phyloP scores from a whole-genome alignment of 2,329 filamentous ascomycete species.

The Aureobasidium sp. region DNA sequence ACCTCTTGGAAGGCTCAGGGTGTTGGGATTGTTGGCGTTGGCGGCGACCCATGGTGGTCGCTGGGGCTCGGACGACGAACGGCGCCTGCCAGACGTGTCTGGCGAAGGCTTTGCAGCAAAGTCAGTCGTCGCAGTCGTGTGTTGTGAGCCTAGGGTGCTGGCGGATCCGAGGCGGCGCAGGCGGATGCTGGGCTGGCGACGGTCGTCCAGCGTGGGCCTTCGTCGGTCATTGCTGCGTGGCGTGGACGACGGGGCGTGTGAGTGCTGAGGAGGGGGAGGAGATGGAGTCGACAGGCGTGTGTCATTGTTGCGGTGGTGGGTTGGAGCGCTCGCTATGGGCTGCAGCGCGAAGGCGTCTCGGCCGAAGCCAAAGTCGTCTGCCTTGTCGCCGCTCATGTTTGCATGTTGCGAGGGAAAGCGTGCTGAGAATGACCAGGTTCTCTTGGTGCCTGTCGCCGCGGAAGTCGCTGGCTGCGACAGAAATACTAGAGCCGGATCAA shows the following conservation, averaged over 20 bases:
- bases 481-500: not conserved
- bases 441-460: not conserved
- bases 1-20: not conserved
- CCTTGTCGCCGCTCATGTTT: not conserved
- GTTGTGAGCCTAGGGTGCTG: not conserved
- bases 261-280: not conserved
- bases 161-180: constrained; percentile 10
- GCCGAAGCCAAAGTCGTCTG: not conserved
- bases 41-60: not conserved
- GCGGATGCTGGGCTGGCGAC: constrained; percentile 12
- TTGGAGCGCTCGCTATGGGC: not conserved
- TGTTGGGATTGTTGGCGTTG: not conserved
- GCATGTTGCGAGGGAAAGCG: not conserved
- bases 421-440: not conserved
- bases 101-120: not conserved
- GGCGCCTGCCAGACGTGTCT: not conserved
- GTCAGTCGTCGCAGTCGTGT: not conserved
- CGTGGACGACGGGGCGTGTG: not conserved
- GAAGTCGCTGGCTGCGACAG: not conserved
- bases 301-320: not conserved
- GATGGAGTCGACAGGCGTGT: not conserved
- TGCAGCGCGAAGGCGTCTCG: constrained; percentile 7
- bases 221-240: constrained; percentile 4
- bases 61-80: constrained; percentile 11
- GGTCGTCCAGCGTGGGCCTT: constrained; percentile 6